Base-by-base conservation (phyloP, 2,329 filamentous ascomycete species). In the Hymenoscyphus infarciens region DNA sequence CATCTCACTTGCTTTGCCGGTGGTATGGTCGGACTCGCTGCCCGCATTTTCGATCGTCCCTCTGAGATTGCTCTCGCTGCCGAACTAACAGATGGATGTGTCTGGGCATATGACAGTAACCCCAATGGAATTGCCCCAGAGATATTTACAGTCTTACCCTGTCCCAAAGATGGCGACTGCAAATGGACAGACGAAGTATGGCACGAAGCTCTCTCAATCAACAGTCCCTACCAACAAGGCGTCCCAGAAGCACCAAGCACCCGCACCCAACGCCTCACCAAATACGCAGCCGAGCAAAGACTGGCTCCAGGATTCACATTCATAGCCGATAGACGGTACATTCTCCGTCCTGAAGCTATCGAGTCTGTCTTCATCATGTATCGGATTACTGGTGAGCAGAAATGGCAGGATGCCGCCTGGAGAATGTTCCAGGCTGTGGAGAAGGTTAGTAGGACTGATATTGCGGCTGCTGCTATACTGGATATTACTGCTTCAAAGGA, bases 1-100 rank as follows among this genome's bases (percentile, higher is more conserved):
- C 89, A 92, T 74, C 79, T 92, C 1, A 83, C 83, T 1, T 92
- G 89, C 74, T 92, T 90, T 71, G 79, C 83, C 2, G 89, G 89
- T 6, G 89, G 88, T 10, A 87, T 89, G 79, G 87, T 90, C 55
- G 88, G 80, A 1, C 80, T 92, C 39, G 87, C 83, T 1, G 85
- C 88, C 1, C 84, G 82, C 64, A 77, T 91, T 29, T 83, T 90
- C 66, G 70, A 79, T 55, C 78, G 77, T 1, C 77, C 78, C 0
- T 78, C 82, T 3, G 83, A 88, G 45, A 73, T 89, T 7, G 76
- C 80, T 2, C 77, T 83, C 19, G 87, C 83, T 1, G 77, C 79
- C 61, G 82, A 83, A 68, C 76, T 90, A 1, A 83, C 85, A 1
- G 79, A 86, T 59, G 87, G 86, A 3, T 89, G 87, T 68, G 78